phyloP scores from a whole-genome alignment of 169 alveolate genomes.

The Plasmodium yoelii region DNA sequence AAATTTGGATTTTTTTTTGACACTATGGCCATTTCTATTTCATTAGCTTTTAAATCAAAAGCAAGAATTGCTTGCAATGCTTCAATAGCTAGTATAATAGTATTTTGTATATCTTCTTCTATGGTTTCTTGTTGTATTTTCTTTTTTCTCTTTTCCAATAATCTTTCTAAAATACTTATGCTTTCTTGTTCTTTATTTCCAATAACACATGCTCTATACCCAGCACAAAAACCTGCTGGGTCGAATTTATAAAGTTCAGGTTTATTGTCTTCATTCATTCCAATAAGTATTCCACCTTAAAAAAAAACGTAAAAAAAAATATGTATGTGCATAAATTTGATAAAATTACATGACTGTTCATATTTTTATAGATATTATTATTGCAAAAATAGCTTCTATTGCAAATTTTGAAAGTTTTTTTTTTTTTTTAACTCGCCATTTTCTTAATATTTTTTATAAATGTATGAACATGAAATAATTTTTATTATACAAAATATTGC shows the following conservation, averaged over 20 bases:
- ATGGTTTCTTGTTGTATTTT: slow-evolving; percentile 79
- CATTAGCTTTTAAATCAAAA: slow-evolving; percentile 89
- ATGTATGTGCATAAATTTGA: not conserved
- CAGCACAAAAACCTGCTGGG: slow-evolving; percentile 97
- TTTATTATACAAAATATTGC: not conserved
- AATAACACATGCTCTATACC: slow-evolving; percentile 93
- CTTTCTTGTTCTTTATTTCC: slow-evolving; percentile 95
- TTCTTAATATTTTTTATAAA: slow-evolving; percentile 4
- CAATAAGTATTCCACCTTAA: slow-evolving; percentile 91
- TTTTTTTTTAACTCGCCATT: slow-evolving; percentile 15
- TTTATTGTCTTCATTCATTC: slow-evolving; percentile 95
- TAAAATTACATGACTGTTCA: slow-evolving; percentile 26
- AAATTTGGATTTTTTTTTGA: slow-evolving; percentile 89
- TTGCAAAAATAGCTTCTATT: no score
- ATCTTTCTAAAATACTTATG: slow-evolving; percentile 88
- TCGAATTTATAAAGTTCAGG: slow-evolving; percentile 95
- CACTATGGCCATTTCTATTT: slow-evolving; percentile 93
- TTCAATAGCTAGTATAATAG: slow-evolving; percentile 82
- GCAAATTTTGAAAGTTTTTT: not conserved
- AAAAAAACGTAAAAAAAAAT: not conserved
- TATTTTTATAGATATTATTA: slow-evolving; percentile 15
- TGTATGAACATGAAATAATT: slow-evolving; percentile 17
- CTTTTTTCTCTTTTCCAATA: slow-evolving; percentile 78
- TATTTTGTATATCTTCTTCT: slow-evolving; percentile 81
- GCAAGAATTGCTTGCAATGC: slow-evolving; percentile 84